Evolutionary conservation across 805 yeast species (phyloP).

Genomic region (Huiozyma naganishii): DNA sequence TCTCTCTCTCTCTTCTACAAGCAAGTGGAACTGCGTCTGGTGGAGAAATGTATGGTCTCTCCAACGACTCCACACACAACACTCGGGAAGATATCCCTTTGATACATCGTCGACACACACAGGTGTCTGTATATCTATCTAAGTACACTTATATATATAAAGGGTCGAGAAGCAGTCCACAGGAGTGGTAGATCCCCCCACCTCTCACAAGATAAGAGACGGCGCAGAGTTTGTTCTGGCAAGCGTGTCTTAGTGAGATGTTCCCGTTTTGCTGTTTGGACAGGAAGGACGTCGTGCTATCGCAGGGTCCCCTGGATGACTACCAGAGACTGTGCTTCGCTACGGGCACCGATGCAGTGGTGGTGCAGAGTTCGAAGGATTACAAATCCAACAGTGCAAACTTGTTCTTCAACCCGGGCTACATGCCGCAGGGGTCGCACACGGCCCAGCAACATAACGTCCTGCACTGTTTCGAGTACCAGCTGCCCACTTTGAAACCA

Average conservation of each 20-base stretch:
- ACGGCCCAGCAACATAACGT: constrained; percentile 5
- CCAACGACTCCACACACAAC: not conserved
- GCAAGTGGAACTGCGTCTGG: not conserved
- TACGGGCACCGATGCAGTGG: not conserved
- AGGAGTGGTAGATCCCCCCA: not conserved
- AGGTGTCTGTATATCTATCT: not conserved
- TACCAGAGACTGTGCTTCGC: constrained; percentile 24
- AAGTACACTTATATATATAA: not conserved
- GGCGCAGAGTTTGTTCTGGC: not conserved
- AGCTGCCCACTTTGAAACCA: constrained; percentile 14
- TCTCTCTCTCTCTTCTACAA: not conserved
- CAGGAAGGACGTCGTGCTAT: constrained; percentile 8
- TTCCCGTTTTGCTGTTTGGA: constrained; percentile 7
- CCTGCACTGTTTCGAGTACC: constrained; percentile 23
- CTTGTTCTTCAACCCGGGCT: constrained; percentile 7
- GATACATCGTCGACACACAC: not conserved
- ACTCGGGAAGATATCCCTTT: not conserved
- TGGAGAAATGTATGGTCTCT: not conserved
- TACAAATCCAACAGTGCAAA: constrained; percentile 19
- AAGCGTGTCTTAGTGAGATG: constrained; percentile 6
- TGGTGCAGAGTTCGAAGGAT: not conserved
- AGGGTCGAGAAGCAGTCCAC: not conserved
- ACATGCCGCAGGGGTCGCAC: constrained; percentile 2
- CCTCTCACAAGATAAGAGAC: not conserved
- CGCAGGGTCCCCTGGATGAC: constrained; percentile 22